Evolutionary conservation across 2,329 filamentous ascomycete species (phyloP), one percentile per base, ranked within the genome.

Genomic region (Sarocladium kiliense): DNA sequence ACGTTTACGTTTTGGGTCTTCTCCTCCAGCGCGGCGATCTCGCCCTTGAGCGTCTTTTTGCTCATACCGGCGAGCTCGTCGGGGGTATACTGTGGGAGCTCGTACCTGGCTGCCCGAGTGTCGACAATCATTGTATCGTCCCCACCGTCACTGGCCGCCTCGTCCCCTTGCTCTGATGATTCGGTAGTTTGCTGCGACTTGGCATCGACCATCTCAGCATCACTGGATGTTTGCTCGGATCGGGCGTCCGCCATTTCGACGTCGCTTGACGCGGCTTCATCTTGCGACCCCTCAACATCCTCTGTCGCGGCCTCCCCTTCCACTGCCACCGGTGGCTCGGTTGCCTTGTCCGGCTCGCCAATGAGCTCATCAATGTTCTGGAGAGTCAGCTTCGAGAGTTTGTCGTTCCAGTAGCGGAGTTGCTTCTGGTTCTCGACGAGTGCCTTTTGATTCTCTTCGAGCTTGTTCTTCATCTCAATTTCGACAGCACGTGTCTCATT

Each of bases 381-480:
- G 36, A 97, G 75, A 2, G 80, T 74, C 25, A 99, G 81, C 74
- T 96, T 97, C 54, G 80, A 79, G 9, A 96, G 77, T 74, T 97
- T 97, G 58, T 96, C 90, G 55, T 91, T 78, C 91, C 92, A 97
- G 74, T 96, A 90, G 36, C 79, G 81, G 39, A 89, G 80, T 57
- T 89, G 85, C 71, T 89, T 92, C 68, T 95, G 86, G 70, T 95
- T 96, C 66, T 97, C 93, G 0, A 75, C 72, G 14, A 97, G 80
- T 10, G 87, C 83, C 73, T 99, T 99, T 61, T 96, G 89, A 68
- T 93, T 94, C 67, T 97, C 93, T 66, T 97, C 94, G 1, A 99
- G 85, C 74, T 96, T 96, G 73, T 97, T 97, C 59, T 89, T 88
- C 91, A 97, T 97, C 71, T 99, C 94, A 58, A 99, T 97, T 70